A percentile compares a stretch with the other conserved stretches of the same genome.
These are phyloP conservation scores for Vigna radiata DNA, from an alignment of 306 rosid species.

Conservation along the genomic window DNA sequence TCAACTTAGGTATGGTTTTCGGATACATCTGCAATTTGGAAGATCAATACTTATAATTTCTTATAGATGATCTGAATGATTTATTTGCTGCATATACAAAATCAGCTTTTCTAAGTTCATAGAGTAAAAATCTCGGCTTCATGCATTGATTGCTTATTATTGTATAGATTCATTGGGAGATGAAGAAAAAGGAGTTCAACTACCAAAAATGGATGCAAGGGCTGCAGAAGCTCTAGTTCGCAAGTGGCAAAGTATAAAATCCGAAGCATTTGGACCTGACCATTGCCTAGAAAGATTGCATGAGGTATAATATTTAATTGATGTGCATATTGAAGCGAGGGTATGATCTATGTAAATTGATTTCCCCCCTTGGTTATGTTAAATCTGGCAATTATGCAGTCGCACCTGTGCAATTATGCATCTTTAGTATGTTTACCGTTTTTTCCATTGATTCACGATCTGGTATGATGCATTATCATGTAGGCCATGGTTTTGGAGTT, in stretches of 20 bases:
- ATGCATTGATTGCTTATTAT: constrained; percentile 21
- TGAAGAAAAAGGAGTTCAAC: constrained; percentile 60
- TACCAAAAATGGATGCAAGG: constrained; percentile 85
- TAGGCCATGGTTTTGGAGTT: constrained; percentile 27
- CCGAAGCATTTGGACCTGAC: constrained; percentile 88
- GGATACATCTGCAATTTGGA: constrained; percentile 23
- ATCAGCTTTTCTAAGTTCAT: constrained; percentile 35
- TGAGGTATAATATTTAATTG: constrained; percentile 58
- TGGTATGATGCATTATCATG: neutral
- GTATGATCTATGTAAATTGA: neutral
- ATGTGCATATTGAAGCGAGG: constrained; percentile 1
- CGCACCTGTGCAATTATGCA: constrained; percentile 21
- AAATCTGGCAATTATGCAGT: constrained; percentile 34
- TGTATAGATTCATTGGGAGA: constrained; percentile 56
- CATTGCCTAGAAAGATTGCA: constrained; percentile 70
- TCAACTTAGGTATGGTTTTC: constrained; percentile 63
- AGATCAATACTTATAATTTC: neutral
- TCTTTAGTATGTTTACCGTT: neutral
- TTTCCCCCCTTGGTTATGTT: constrained; percentile 12
- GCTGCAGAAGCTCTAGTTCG: constrained; percentile 89
- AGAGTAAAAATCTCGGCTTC: constrained; percentile 26
- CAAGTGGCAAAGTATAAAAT: constrained; percentile 87
- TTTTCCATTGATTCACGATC: neutral
- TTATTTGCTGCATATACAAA: constrained; percentile 6
- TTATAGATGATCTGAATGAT: constrained; percentile 21